Evolutionary conservation across 352 stramenopile genomes (phyloP).

Genomic region (Discostella stelligera): DNA sequence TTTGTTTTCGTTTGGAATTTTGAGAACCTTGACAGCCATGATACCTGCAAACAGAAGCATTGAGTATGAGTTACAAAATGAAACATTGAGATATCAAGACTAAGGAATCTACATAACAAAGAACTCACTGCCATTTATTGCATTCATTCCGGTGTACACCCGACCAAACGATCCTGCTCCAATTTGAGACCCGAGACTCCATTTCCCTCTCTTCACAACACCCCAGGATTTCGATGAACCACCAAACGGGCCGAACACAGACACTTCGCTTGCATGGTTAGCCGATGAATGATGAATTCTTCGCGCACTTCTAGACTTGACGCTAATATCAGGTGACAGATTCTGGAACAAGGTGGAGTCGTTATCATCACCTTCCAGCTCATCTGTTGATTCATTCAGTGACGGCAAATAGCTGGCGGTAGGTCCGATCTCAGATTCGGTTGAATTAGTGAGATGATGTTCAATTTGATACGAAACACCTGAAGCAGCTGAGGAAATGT

Average conservation of each 20-base stretch:
- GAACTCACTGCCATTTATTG: constrained; percentile 86
- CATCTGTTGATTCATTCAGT: constrained; percentile 4
- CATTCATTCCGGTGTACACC: constrained; percentile 94
- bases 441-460: neutral
- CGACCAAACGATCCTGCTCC: constrained; percentile 92
- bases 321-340: constrained; percentile 38
- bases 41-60: constrained; percentile 28
- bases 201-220: constrained; percentile 82
- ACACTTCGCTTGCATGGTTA: constrained; percentile 13
- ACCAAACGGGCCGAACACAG: constrained; percentile 24
- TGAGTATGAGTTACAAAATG: neutral
- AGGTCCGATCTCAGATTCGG: neutral
- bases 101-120: no score
- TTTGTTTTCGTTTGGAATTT: constrained; percentile 77
- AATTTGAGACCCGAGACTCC: constrained; percentile 92
- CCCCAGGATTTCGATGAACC: constrained; percentile 13
- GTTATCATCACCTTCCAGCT: neutral
- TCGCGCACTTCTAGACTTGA: constrained; percentile 19
- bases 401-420: constrained; percentile 2
- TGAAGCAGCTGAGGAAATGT: neutral
- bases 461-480: neutral
- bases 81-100: no score
- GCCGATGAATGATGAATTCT: neutral
- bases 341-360: constrained; percentile 35
- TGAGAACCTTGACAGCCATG: constrained; percentile 84